phyloP scores from a whole-genome alignment of 202 grass and related monocot species.

The Elaeis oleifera region DNA sequence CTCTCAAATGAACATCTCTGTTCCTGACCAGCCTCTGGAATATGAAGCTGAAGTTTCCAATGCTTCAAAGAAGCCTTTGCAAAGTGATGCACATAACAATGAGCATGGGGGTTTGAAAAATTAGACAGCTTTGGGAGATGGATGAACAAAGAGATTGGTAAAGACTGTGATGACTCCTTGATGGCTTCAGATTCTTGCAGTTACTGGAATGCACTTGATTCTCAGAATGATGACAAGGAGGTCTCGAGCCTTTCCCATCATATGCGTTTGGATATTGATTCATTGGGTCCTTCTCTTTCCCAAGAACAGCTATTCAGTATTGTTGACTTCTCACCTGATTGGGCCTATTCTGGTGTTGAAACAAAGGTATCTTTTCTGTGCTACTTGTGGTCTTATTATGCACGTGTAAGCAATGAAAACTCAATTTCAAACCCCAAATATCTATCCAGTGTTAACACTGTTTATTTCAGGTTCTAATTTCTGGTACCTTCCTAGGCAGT shows the following conservation, averaged over 20 bases:
- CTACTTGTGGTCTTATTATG: too few relatives aligned
- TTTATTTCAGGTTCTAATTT: too few relatives aligned
- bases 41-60: conserved; percentile 5
- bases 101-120: conserved; percentile 46
- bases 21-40: not conserved
- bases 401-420: too few relatives aligned
- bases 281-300: conserved; percentile 62
- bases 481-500: too few relatives aligned
- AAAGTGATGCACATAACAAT: conserved; percentile 17
- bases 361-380: conserved; percentile 49
- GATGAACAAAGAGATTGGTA: conserved; percentile 66
- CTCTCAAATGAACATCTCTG: not conserved
- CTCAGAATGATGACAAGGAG: conserved; percentile 19
- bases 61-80: not conserved
- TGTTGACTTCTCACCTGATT: conserved; percentile 65
- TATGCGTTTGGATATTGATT: conserved; percentile 58
- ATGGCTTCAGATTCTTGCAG: conserved; percentile 43
- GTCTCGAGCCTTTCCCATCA: too few relatives aligned
- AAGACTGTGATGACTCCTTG: conserved; percentile 46
- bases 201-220: conserved; percentile 43
- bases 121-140: conserved; percentile 77
- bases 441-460: too few relatives aligned
- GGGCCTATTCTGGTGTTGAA: conserved; percentile 51
- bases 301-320: conserved; percentile 85
- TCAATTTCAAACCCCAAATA: too few relatives aligned